phyloP scores from a whole-genome alignment of 192 early-diverging fungal genomes.

The Linnemannia zychae region DNA sequence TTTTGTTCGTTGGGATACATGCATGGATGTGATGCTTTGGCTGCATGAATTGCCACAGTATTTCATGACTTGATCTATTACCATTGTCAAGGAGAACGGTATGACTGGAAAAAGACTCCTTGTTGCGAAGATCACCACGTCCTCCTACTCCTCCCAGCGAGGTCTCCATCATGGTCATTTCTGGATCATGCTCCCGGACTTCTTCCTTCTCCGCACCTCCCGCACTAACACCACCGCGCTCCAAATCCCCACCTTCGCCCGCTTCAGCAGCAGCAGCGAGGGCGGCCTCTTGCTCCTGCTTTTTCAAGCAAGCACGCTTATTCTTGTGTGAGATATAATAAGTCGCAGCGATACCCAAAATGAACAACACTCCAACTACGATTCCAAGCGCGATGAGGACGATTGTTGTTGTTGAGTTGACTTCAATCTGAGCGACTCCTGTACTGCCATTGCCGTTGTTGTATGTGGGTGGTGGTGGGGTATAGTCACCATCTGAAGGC shows the following conservation, averaged over 20 bases:
- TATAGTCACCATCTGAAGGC: background rate
- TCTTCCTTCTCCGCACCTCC: background rate
- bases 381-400: conserved; percentile 36
- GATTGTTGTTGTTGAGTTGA: conserved; percentile 31
- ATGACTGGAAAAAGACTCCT: background rate
- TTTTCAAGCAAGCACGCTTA: conserved; percentile 11
- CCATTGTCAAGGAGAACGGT: background rate
- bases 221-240: background rate
- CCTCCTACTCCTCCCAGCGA: background rate
- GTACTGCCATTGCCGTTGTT: background rate
- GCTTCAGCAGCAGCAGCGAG: background rate
- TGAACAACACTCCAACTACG: conserved; percentile 14
- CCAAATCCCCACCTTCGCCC: background rate
- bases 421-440: conserved; percentile 15
- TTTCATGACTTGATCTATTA: background rate
- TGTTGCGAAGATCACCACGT: background rate
- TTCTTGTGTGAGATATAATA: conserved; percentile 51
- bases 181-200: background rate
- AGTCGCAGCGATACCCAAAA: conserved; percentile 17
- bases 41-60: background rate
- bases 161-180: background rate
- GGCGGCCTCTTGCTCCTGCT: background rate
- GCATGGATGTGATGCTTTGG: no score
- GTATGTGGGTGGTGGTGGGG: background rate
- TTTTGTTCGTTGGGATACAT: background rate